phyloP scores from a whole-genome alignment of 2,329 filamentous ascomycete genomes.

The Alternaria triticimaculans region DNA sequence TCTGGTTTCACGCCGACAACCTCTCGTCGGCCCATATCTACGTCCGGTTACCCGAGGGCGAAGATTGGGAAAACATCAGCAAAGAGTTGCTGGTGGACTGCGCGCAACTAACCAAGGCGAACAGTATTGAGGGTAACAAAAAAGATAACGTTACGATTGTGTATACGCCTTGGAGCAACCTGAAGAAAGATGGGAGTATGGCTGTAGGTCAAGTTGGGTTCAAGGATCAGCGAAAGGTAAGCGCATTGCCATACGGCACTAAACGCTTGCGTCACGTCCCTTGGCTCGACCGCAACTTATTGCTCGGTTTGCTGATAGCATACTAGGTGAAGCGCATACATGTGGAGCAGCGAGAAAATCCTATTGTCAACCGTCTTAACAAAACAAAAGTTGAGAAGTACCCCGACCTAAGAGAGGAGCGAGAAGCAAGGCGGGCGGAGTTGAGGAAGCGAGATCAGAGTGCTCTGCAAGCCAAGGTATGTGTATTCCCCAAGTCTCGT shows the following conservation, averaged over 20 bases:
- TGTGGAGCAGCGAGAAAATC: slow-evolving; percentile 81
- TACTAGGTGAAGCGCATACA: slow-evolving; percentile 77
- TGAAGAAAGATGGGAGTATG: slow-evolving; percentile 96
- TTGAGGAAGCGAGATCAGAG: slow-evolving; percentile 75
- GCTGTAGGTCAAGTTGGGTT: slow-evolving; percentile 93
- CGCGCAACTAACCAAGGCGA: slow-evolving; percentile 97
- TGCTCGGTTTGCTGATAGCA: slow-evolving; percentile 1
- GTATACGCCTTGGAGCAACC: slow-evolving; percentile 97
- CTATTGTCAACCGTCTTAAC: slow-evolving; percentile 95
- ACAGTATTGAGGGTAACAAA: slow-evolving; percentile 99
- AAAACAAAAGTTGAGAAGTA: slow-evolving; percentile 92
- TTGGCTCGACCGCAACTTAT: neutral
- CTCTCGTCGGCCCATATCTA: slow-evolving; percentile 97
- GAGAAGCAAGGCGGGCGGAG: slow-evolving; percentile 75
- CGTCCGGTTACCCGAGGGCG: slow-evolving; percentile 78
- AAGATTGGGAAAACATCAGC: slow-evolving; percentile 84
- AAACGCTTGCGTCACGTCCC: neutral
- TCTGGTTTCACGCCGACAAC: slow-evolving; percentile 99
- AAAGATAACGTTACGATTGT: slow-evolving; percentile 97
- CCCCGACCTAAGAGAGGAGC: slow-evolving; percentile 82
- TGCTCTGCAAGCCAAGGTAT: slow-evolving; percentile 66
- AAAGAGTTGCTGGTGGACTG: slow-evolving; percentile 79
- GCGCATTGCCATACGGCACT: neutral
- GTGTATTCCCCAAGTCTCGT: slow-evolving; percentile 14
- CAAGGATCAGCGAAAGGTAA: slow-evolving; percentile 78